These are phyloP conservation scores for Castanopsis chinensis DNA, from an alignment of 306 rosid species.

Conservation along the genomic window DNA sequence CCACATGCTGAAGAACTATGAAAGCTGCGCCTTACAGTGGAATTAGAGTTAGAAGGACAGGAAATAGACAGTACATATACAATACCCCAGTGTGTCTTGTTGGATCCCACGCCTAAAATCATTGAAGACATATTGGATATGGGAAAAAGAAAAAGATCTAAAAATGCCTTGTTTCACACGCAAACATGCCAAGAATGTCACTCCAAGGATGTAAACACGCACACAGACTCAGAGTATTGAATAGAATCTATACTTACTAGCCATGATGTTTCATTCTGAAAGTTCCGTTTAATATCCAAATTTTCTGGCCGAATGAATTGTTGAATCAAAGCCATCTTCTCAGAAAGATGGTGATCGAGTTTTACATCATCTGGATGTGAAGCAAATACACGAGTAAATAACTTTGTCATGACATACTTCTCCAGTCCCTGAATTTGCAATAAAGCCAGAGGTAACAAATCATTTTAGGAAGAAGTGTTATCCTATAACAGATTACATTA, in stretches of 20 bases:
- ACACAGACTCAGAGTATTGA: background rate
- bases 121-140: background rate
- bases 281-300: conserved; percentile 78
- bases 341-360: conserved; percentile 70
- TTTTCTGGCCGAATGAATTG: conserved; percentile 92
- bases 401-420: conserved; percentile 99
- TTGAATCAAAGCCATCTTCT: conserved; percentile 85
- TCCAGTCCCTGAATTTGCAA: conserved; percentile 80
- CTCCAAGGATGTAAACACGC: background rate
- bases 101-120: conserved; percentile 15
- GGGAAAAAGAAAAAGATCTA: background rate
- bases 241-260: conserved; percentile 62
- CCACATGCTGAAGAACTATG: too few relatives aligned
- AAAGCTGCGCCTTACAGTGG: too few relatives aligned
- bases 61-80: background rate
- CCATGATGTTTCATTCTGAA: conserved; percentile 95
- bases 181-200: background rate
- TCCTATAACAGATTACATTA: background rate
- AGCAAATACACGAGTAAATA: conserved; percentile 92
- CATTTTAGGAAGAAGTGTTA: conserved; percentile 22
- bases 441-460: conserved; percentile 21
- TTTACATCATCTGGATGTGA: conserved; percentile 81
- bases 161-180: background rate
- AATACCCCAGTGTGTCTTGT: background rate
- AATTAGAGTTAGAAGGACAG: too few relatives aligned